Evolutionary conservation across 495 filamentous ascomycete species (phyloP).

Genomic region (Daldinia grandis): DNA sequence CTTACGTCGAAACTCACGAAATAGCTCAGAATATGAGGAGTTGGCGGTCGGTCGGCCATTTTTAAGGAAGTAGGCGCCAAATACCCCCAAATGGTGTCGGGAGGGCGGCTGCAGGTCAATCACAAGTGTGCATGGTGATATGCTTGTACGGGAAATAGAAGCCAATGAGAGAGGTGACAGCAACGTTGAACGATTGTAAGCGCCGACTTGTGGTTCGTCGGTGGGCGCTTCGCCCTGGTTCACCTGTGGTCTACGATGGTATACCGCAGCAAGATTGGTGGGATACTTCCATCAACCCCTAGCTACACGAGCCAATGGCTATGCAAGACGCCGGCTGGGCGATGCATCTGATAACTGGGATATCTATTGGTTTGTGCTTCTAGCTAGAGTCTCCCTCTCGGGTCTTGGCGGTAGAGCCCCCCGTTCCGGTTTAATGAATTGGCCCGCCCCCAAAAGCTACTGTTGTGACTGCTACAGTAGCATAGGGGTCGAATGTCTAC

Average conservation of each 20-base stretch:
- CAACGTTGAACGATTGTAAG: conserved; percentile 40
- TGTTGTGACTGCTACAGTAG: background rate
- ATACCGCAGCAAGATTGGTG: conserved; percentile 39
- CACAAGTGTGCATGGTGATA: conserved; percentile 45
- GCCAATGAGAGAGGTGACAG: conserved; percentile 42
- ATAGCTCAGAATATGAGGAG: conserved; percentile 34
- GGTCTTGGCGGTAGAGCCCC: conserved; percentile 28
- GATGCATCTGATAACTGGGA: conserved; percentile 20
- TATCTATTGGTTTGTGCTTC: conserved; percentile 26
- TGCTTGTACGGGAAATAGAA: conserved; percentile 28
- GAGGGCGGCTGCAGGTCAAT: conserved; percentile 42
- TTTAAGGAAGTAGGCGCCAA: conserved; percentile 38
- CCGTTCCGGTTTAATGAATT: conserved; percentile 26
- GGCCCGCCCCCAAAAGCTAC: conserved; percentile 18
- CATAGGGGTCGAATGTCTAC: conserved; percentile 19
- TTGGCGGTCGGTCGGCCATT: conserved; percentile 45
- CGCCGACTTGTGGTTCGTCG: conserved; percentile 42
- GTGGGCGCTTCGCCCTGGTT: conserved; percentile 41
- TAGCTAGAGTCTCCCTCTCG: conserved; percentile 24
- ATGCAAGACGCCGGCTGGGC: conserved; percentile 27
- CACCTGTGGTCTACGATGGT: conserved; percentile 25
- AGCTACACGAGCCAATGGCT: conserved; percentile 28
- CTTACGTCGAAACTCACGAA: conserved; percentile 34
- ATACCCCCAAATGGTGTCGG: conserved; percentile 29
- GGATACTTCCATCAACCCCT: conserved; percentile 9